Percentiles rank a stretch among this genome's conserved stretches.
These are phyloP conservation scores for Sanghuangporus baumii DNA, from an alignment of 1,284 basidiomycete genomes.

Conservation along the genomic window DNA sequence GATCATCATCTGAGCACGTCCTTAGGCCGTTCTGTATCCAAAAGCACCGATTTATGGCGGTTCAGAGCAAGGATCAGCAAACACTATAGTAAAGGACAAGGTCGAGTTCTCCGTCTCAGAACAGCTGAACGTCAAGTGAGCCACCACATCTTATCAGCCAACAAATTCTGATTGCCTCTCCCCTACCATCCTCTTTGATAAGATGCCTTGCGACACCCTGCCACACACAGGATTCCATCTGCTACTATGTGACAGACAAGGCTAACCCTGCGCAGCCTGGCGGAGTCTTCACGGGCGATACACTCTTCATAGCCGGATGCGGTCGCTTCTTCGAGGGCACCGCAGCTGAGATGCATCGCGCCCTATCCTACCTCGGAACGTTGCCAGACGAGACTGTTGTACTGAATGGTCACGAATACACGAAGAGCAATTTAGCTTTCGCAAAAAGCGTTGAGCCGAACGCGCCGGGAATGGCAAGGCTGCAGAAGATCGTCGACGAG, in stretches of 20 bases:
- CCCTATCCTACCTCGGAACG: conserved; percentile 69
- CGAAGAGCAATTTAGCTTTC: conserved; percentile 61
- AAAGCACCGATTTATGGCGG: conserved; percentile 81
- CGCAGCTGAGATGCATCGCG: conserved; percentile 78
- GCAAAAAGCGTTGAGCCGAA: conserved; percentile 61
- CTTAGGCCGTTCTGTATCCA: conserved; percentile 47
- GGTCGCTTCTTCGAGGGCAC: conserved; percentile 98
- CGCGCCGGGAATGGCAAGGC: conserved; percentile 49
- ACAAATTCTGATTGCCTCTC: neutral
- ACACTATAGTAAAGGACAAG: conserved; percentile 76
- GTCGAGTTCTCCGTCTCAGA: conserved; percentile 70
- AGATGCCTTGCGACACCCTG: conserved; percentile 77
- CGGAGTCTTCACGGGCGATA: conserved; percentile 94
- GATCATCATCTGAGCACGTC: neutral
- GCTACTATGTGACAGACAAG: conserved; percentile 71
- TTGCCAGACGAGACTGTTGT: conserved; percentile 81
- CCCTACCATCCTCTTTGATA: neutral
- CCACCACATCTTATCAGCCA: neutral
- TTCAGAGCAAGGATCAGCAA: conserved; percentile 60
- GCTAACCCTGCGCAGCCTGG: conserved; percentile 46
- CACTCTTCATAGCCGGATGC: conserved; percentile 90
- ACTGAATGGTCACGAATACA: conserved; percentile 94
- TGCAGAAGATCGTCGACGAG: conserved; percentile 47
- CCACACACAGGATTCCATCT: conserved; percentile 96
- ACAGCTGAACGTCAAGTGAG: conserved; percentile 64